A percentile compares a stretch with the other conserved stretches of the same genome.
phyloP scores from a whole-genome alignment of 2,329 filamentous ascomycete genomes.

The Diaporthe citriasiana region DNA sequence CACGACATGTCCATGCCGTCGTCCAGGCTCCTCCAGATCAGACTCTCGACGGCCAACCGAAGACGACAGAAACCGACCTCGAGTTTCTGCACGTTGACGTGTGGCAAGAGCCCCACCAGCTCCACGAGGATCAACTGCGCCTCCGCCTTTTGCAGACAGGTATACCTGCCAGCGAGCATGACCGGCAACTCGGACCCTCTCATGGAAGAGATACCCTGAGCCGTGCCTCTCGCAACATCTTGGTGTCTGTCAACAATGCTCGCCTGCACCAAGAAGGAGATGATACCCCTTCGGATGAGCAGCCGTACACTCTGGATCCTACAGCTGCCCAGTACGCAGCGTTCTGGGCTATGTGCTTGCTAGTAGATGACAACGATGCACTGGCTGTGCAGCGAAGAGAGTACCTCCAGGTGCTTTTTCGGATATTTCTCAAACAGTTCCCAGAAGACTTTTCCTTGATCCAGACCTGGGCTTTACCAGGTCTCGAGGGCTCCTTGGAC shows the following conservation, averaged over 20 bases:
- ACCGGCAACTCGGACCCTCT: constrained; percentile 64
- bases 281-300: not conserved
- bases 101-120: constrained; percentile 38
- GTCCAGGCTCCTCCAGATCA: constrained; percentile 54
- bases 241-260: constrained; percentile 68
- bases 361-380: constrained; percentile 33
- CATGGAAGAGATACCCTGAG: constrained; percentile 68
- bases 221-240: constrained; percentile 75
- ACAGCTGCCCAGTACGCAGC: constrained; percentile 42
- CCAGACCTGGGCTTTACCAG: not conserved
- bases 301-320: constrained; percentile 5
- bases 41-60: constrained; percentile 49
- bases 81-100: constrained; percentile 71
- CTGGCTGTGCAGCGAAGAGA: constrained; percentile 33
- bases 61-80: constrained; percentile 38
- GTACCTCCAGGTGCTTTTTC: constrained; percentile 31
- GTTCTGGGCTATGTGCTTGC: constrained; percentile 41
- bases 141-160: constrained; percentile 17
- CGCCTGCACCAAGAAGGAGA: constrained; percentile 29
- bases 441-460: constrained; percentile 41
- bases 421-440: constrained; percentile 39
- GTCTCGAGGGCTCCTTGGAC: constrained; percentile 1
- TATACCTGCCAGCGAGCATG: constrained; percentile 17
- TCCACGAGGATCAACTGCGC: constrained; percentile 32
- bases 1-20: constrained; percentile 76